Base-by-base conservation (phyloP, 148 eudicot genomes). In the Drosera capensis region DNA sequence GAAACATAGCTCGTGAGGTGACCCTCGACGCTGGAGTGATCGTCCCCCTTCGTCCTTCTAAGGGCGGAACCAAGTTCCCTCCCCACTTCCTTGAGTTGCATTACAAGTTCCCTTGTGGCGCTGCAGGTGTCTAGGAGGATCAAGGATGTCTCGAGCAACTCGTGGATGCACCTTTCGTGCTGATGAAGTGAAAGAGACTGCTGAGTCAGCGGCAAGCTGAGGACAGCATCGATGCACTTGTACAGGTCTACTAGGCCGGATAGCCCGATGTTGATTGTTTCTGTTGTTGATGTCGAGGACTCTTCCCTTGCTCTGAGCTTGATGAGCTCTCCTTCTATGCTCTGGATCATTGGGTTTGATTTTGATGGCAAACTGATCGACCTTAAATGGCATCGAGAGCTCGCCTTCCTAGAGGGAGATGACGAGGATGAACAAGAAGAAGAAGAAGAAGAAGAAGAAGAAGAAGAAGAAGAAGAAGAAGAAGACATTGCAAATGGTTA, bases 341-440 rank as follows among this genome's bases (percentile, higher is more conserved):
- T 61, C 1, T 40, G 14, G 1, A 67, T 68, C 18, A 61, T 65
- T 0, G 86, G 78, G 48, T 78, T 77, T 8, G 80, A 71, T 61
- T 68, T 58, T n/a, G 57, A 38, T 8, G 81, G 86, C 49, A 78
- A 58, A 37, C 81, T 74, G 47, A 64, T 64, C 17, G 81, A 78
- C 53, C 86, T 51, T 21, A 49, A 54, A 29, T 65, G 63, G 51
- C 49, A 51, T 37, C 41, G 38, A 40, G 35, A 44, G 23, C 39
- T 60, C 38, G n/a, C 14, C 38, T 34, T 34, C n/a, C n/a, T 5
- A 34, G 14, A 4, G n/a, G 38, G n/a, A 34, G 38, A 34, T 9
- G 38, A 34, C 11, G 38, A 28, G 6, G 9, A 28, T 3, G 31
- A 4, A 28, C 9, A 4, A 3, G 31, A 28, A 28, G 9, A 28